Evolutionary conservation across 768 basidiomycete species (phyloP).

Genomic region (Podaxis carcinomalis): DNA sequence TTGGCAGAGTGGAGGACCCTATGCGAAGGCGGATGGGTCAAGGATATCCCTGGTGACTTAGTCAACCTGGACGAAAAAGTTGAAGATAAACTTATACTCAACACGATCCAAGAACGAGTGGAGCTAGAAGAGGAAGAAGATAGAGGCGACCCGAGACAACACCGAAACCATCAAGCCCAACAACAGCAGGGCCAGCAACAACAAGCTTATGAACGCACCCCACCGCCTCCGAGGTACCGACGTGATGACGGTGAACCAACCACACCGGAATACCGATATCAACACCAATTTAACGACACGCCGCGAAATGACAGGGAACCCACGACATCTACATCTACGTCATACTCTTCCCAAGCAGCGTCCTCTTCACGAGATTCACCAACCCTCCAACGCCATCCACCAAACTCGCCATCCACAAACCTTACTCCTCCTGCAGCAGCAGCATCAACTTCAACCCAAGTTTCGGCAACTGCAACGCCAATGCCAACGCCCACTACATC

Average conservation of each 20-base stretch:
- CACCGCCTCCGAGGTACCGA: not conserved
- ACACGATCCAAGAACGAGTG: conserved; percentile 8
- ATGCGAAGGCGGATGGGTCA: conserved; percentile 75
- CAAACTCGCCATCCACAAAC: not conserved
- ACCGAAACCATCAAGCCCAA: not conserved
- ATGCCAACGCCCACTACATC: not conserved
- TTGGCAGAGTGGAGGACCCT: conserved; percentile 69
- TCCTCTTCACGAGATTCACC: conserved; percentile 4
- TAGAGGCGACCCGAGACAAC: not conserved
- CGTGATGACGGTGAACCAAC: not conserved
- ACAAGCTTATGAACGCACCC: not conserved
- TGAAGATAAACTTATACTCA: conserved; percentile 7
- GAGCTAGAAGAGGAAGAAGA: conserved; percentile 1
- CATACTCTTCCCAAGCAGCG: not conserved
- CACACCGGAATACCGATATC: not conserved
- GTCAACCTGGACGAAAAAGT: conserved; percentile 23
- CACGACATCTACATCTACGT: not conserved
- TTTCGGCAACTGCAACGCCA: not conserved
- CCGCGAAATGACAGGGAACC: not conserved
- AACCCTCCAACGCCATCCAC: not conserved
- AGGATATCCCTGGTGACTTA: conserved; percentile 44
- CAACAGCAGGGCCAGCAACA: not conserved
- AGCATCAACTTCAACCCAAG: not conserved
- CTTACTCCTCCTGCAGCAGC: not conserved
- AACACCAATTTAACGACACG: not conserved